Percentiles rank a stretch among this genome's conserved stretches.
Evolutionary conservation across 345 rosid genomes (phyloP).

Genomic region (Salix brachista): DNA sequence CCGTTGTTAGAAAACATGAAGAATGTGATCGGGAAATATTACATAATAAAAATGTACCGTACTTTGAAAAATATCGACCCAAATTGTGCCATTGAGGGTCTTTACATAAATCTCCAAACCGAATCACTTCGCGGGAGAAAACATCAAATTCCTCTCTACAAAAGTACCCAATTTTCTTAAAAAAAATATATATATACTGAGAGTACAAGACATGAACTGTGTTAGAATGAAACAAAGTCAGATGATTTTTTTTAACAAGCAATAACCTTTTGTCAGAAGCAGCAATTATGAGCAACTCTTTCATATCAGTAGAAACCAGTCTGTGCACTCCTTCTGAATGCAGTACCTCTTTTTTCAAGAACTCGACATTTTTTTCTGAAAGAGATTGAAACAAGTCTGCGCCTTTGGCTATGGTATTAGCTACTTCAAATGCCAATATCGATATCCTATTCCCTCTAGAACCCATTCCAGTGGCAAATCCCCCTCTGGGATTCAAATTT

Average conservation of each 20-base stretch:
- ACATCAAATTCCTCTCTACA: conserved; percentile 79
- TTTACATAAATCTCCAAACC: conserved; percentile 84
- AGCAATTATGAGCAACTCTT: conserved; percentile 64
- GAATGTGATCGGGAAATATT: not conserved
- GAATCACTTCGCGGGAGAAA: conserved; percentile 66
- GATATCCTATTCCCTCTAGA: conserved; percentile 51
- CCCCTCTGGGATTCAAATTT: conserved; percentile 51
- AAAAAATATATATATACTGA: not conserved
- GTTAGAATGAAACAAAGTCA: not conserved
- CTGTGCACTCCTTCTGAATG: conserved; percentile 61
- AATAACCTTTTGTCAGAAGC: conserved; percentile 87
- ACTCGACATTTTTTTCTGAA: conserved; percentile 52
- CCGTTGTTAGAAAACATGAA: not conserved
- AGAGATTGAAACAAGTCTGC: conserved; percentile 66
- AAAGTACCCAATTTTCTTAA: not conserved
- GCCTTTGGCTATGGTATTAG: conserved; percentile 83
- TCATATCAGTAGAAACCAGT: conserved; percentile 61
- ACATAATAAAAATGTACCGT: conserved; percentile 24
- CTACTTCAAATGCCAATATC: conserved; percentile 85
- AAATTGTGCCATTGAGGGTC: conserved; percentile 90
- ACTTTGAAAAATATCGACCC: conserved; percentile 68
- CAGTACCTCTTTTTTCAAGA: conserved; percentile 58
- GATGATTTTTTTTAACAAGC: conserved; percentile 4
- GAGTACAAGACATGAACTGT: not conserved
- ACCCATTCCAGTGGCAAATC: conserved; percentile 48